Evolutionary conservation across 2,329 filamentous ascomycete species (phyloP), one percentile per base, ranked within the genome.

Genomic region (Aspergillus pseudotamarii): DNA sequence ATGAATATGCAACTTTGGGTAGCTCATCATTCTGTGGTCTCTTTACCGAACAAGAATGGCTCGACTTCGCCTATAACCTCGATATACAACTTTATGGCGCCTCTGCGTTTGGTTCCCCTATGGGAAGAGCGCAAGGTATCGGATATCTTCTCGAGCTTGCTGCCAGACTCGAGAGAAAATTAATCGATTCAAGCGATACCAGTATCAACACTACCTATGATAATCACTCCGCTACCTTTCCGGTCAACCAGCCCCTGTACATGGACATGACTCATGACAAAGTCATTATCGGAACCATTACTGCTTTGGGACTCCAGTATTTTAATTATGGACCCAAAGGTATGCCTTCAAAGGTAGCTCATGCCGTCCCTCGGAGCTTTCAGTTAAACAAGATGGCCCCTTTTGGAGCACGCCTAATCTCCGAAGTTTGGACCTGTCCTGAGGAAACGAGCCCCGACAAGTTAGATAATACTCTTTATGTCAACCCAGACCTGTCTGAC

Each of bases 1-100:
- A 86, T 67, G 85, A 87, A 71, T 76, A 74, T 46, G 81, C 75
- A 36, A 84, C 81, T 64, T 77, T 86, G 19, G 82, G 82, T n/a
- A 73, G 72, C 61, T 85, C 82, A 6, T 78, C 82, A 41, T 86
- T 86, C 72, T 86, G 84, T 74, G 66, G 69, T 19, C 78, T 86
- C 34, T 86, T 86, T 74, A 85, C 83, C 0, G 76, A 79, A 55
- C 80, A 84, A 57, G 84, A 86, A 69, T 86, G 84, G 84, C 72
- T 76, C 32, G 83, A 83, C 16, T 86, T 84, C 67, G 84, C 85
- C 63, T 81, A 82, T 63, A 81, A 80, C 3, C 72, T 85, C 12
- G 85, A 86, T 65, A 79, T 85, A 46, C 80, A 82, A 57, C 87
- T 78, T 66, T 81, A 77, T 61, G 77, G 75, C 41, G 79, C 82